A percentile compares a stretch with the other conserved stretches of the same genome.
Conservation (phyloP, 495 filamentous ascomycete species). For the Filosporella fistucella region DNA sequence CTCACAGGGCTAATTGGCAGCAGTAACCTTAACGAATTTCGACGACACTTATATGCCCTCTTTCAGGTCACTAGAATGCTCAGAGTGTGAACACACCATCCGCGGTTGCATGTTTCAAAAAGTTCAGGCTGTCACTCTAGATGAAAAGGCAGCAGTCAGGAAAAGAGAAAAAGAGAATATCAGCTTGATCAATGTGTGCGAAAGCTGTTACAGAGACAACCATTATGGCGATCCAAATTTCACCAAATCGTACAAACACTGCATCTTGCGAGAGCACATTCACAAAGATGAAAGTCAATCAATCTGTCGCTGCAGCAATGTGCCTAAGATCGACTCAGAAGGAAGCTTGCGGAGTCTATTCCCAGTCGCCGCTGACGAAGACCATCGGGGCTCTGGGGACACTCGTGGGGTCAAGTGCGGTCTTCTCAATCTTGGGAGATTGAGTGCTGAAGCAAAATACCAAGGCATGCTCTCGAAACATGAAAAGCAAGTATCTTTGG, state of each 20-base stretch:
- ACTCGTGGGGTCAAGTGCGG: constrained; percentile 12
- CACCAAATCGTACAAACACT: constrained; percentile 31
- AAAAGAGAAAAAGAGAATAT: not conserved
- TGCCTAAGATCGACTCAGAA: constrained; percentile 15
- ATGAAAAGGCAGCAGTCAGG: not conserved
- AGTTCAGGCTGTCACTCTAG: not conserved
- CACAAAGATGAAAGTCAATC: constrained; percentile 13
- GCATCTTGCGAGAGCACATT: constrained; percentile 15
- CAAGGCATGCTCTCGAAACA: constrained; percentile 9
- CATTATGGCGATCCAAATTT: not conserved
- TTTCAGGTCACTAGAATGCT: constrained; percentile 21
- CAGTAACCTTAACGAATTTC: not conserved
- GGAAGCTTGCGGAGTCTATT: constrained; percentile 18
- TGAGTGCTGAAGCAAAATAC: constrained; percentile 26
- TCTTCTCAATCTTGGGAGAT: constrained; percentile 19
- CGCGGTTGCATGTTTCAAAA: constrained; percentile 28
- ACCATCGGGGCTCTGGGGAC: not conserved
- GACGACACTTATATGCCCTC: constrained; percentile 12
- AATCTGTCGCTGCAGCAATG: constrained; percentile 25
- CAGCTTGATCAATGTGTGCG: constrained; percentile 10
- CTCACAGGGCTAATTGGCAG: not conserved
- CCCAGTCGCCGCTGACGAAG: constrained; percentile 8
- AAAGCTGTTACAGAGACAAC: constrained; percentile 20
- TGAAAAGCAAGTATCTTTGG: not conserved
- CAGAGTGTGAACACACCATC: constrained; percentile 23